A percentile compares a stretch with the other conserved stretches of the same genome.
Evolutionary conservation across 2,329 filamentous ascomycete genomes (phyloP).

Genomic region (Clarireedia sp.): DNA sequence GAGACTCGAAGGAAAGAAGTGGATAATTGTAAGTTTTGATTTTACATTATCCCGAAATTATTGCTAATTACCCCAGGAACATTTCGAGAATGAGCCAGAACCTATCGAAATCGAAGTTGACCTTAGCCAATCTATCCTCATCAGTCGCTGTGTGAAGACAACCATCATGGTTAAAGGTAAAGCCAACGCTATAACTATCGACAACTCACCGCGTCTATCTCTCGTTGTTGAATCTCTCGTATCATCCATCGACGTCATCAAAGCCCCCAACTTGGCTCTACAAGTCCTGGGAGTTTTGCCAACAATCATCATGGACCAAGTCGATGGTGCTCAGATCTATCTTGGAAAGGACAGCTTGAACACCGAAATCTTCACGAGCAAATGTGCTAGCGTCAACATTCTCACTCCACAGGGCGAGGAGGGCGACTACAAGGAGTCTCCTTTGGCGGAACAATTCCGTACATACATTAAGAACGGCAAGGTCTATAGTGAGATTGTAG

Average conservation of each 20-base stretch:
- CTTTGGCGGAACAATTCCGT: constrained; percentile 84
- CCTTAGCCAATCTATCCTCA: constrained; percentile 82
- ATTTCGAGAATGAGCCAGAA: constrained; percentile 69
- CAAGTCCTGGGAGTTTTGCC: constrained; percentile 82
- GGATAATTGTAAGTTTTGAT: constrained; percentile 63
- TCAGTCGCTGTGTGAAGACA: constrained; percentile 84
- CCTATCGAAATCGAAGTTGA: constrained; percentile 75
- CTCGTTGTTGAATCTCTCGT: constrained; percentile 85
- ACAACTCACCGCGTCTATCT: constrained; percentile 78
- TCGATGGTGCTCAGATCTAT: constrained; percentile 84
- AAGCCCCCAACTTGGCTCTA: constrained; percentile 88
- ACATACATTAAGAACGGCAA: constrained; percentile 67
- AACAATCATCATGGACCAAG: constrained; percentile 84
- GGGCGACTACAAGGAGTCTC: constrained; percentile 79
- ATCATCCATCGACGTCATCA: constrained; percentile 89
- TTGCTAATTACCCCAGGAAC: constrained; percentile 51
- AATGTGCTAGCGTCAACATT: constrained; percentile 79
- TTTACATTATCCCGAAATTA: background rate
- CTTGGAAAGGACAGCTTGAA: constrained; percentile 69
- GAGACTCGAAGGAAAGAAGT: constrained; percentile 83
- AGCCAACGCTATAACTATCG: constrained; percentile 91
- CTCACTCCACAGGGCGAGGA: constrained; percentile 63
- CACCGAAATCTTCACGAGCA: constrained; percentile 84
- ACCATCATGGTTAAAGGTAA: constrained; percentile 88
- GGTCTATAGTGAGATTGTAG: constrained; percentile 87